Conservation (phyloP, 345 rosid genomes). For the Syzygium grande region DNA sequence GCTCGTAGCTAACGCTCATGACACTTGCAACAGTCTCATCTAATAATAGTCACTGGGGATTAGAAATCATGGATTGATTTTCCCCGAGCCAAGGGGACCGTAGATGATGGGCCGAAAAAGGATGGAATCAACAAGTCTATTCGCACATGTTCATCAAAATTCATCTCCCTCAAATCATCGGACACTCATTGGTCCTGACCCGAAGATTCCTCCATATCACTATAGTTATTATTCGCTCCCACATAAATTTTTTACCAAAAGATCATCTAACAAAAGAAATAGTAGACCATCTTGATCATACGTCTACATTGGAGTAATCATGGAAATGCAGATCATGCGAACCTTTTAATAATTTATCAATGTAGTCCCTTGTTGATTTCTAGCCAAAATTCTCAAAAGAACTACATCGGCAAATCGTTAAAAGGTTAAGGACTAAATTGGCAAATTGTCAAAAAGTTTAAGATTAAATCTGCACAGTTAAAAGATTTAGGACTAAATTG, state of each 20-base stretch:
- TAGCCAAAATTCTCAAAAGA: no score
- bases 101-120: not conserved
- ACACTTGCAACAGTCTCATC: not conserved
- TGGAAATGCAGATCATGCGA: not conserved
- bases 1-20: not conserved
- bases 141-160: not conserved
- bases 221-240: not conserved
- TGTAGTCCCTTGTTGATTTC: no score
- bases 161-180: not conserved
- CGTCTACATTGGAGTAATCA: not conserved
- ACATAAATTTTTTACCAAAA: not conserved
- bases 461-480: no score
- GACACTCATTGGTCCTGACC: not conserved
- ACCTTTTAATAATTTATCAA: not conserved
- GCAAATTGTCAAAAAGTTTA: no score
- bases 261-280: not conserved
- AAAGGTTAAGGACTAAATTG: no score
- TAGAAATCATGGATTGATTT: not conserved
- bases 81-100: not conserved
- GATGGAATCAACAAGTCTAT: not conserved
- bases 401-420: no score
- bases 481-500: no score
- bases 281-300: not conserved
- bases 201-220: not conserved
- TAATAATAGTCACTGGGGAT: not conserved